phyloP scores from a whole-genome alignment of 1,284 basidiomycete genomes.

The Cystobasidium slooffiae region DNA sequence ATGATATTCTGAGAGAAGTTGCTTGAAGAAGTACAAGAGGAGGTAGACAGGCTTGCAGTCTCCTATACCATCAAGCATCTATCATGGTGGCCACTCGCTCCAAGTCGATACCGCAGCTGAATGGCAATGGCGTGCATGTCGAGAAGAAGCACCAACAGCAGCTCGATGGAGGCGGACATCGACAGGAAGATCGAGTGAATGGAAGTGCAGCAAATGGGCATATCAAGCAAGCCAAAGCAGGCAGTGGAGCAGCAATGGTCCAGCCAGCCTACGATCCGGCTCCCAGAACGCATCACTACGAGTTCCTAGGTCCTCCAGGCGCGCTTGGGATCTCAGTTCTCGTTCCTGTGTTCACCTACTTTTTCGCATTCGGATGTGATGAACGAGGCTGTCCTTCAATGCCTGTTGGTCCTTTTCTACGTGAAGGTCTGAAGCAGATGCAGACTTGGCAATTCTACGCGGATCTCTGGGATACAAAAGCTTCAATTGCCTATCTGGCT shows the following conservation, averaged over 20 bases:
- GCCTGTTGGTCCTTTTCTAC: slow-evolving; percentile 47
- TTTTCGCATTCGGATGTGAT: slow-evolving; percentile 50
- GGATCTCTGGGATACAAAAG: slow-evolving; percentile 78
- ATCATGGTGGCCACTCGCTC: slow-evolving; percentile 24
- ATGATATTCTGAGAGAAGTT: not conserved
- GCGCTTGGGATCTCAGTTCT: slow-evolving; percentile 57
- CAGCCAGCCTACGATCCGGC: slow-evolving; percentile 46
- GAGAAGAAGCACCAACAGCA: slow-evolving; percentile 6
- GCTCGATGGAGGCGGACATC: not conserved
- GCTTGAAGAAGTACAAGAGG: too few species aligned
- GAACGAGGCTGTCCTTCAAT: slow-evolving; percentile 48
- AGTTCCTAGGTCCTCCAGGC: slow-evolving; percentile 56
- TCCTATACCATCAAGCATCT: too few species aligned
- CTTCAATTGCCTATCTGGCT: slow-evolving; percentile 72
- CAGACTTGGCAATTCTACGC: slow-evolving; percentile 67
- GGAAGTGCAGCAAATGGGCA: slow-evolving; percentile 18
- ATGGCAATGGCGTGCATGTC: not conserved
- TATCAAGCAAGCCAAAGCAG: slow-evolving; percentile 12
- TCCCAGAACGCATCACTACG: slow-evolving; percentile 46
- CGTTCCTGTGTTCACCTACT: slow-evolving; percentile 59
- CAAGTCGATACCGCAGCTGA: slow-evolving; percentile 22
- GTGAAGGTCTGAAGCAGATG: slow-evolving; percentile 54
- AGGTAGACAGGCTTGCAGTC: too few species aligned
- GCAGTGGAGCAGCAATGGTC: slow-evolving; percentile 14
- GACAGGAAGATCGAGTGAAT: not conserved